These are phyloP conservation scores for Flaveria ramosissima DNA, from an alignment of 129 eudicot genomes.

Conservation along the genomic window DNA sequence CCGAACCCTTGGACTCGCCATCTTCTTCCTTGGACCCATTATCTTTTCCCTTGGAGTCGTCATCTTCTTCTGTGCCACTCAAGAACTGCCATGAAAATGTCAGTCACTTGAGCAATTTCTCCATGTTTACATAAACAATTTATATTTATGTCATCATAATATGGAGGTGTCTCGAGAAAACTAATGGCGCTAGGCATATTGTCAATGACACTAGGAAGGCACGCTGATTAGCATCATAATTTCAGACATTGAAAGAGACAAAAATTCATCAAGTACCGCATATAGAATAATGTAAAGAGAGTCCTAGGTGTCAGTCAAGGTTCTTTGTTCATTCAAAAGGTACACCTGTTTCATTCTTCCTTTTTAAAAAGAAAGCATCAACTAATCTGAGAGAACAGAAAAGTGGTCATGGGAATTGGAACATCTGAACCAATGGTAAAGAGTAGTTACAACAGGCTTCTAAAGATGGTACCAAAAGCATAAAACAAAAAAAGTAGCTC, in stretches of 20 bases:
- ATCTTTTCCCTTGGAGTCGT: conserved; percentile 16
- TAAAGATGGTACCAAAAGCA: no score
- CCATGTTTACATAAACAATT: conserved; percentile 1
- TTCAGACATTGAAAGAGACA: background rate
- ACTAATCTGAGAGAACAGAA: no score
- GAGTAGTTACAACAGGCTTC: no score
- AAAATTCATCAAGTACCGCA: background rate
- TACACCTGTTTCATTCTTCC: background rate
- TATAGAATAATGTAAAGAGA: background rate
- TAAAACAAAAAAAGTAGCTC: no score
- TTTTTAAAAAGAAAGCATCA: no score
- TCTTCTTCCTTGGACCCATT: conserved; percentile 17
- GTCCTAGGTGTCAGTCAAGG: background rate
- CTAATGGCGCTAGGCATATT: background rate
- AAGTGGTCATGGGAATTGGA: no score
- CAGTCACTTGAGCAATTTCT: conserved; percentile 14
- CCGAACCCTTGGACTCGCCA: conserved; percentile 33
- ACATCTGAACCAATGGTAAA: no score
- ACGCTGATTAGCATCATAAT: background rate
- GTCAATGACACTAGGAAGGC: background rate
- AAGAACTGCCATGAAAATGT: conserved; percentile 44
- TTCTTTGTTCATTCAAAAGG: background rate
- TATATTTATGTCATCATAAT: conserved; percentile 6
- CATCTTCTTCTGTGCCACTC: conserved; percentile 40
- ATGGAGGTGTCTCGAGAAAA: background rate